Conservation (phyloP, 2,329 filamentous ascomycete species). For the Ophiocordyceps camponoti-saundersi region DNA sequence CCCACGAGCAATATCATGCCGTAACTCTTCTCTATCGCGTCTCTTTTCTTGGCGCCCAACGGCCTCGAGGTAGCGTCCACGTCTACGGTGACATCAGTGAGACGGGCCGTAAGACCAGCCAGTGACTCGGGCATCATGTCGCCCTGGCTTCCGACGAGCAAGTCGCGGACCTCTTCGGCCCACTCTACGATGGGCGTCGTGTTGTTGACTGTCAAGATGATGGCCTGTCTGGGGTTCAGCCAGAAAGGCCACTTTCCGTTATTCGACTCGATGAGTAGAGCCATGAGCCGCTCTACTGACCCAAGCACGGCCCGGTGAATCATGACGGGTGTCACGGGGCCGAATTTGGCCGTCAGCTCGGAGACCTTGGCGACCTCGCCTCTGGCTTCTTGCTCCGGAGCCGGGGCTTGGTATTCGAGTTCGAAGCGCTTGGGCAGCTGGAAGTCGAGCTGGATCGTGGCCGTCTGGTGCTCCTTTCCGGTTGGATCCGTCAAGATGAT, state of each 20-base stretch:
- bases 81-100: constrained; percentile 35
- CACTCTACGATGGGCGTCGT: constrained; percentile 32
- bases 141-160: constrained; percentile 29
- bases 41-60: constrained; percentile 51
- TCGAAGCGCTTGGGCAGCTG: constrained; percentile 72
- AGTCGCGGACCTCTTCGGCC: constrained; percentile 27
- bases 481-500: constrained; percentile 65
- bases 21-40: constrained; percentile 58
- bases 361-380: constrained; percentile 32
- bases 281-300: constrained; percentile 71
- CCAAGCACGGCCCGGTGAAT: constrained; percentile 76
- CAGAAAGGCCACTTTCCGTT: constrained; percentile 73
- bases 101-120: background rate
- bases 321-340: constrained; percentile 53
- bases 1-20: constrained; percentile 61
- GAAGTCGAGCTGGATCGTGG: constrained; percentile 80
- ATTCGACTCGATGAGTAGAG: constrained; percentile 70
- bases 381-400: constrained; percentile 41
- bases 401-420: constrained; percentile 55
- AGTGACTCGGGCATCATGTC: background rate
- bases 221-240: constrained; percentile 65
- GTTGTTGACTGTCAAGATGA: constrained; percentile 57
- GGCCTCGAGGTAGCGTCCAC: constrained; percentile 46
- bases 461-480: constrained; percentile 77
- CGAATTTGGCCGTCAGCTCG: constrained; percentile 29